Evolutionary conservation across 2,329 filamentous ascomycete genomes (phyloP).

Genomic region (Tolypocladium sp.): DNA sequence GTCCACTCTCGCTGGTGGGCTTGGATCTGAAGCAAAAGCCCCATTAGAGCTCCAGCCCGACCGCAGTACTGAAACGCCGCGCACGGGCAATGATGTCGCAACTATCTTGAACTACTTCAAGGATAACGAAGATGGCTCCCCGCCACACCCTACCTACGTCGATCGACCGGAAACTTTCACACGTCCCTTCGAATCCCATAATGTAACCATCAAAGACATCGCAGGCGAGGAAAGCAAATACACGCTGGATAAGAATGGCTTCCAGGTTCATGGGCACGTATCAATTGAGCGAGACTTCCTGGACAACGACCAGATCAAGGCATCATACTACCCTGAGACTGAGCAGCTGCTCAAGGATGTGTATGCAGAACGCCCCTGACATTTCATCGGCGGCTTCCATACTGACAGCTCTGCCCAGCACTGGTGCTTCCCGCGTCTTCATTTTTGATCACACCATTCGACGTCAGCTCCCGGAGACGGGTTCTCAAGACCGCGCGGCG

Average conservation of each 20-base stretch:
- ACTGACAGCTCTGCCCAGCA: conserved; percentile 26
- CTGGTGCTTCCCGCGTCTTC: conserved; percentile 43
- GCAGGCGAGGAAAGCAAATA: conserved; percentile 23
- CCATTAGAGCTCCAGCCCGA: too few species aligned
- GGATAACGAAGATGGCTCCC: conserved; percentile 30
- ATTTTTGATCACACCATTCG: conserved; percentile 56
- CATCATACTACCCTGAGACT: conserved; percentile 62
- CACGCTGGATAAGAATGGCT: conserved; percentile 28
- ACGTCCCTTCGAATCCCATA: conserved; percentile 15
- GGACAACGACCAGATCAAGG: conserved; percentile 53
- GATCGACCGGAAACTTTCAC: conserved; percentile 24
- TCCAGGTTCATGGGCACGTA: conserved; percentile 21
- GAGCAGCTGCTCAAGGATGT: conserved; percentile 55
- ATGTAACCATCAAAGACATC: conserved; percentile 24
- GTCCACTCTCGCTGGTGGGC: too few species aligned
- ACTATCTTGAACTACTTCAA: conserved; percentile 29
- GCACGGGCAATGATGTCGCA: conserved; percentile 16
- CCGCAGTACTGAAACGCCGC: too few species aligned
- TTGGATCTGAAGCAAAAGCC: too few species aligned
- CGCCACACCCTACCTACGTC: conserved; percentile 24
- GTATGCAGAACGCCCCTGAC: conserved; percentile 18
- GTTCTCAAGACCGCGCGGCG: conserved; percentile 32
- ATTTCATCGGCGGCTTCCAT: neutral
- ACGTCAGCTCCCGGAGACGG: conserved; percentile 29
- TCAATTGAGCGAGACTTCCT: conserved; percentile 26